Conservation (phyloP, 495 filamentous ascomycete genomes). For the Trichoderma reesei region DNA sequence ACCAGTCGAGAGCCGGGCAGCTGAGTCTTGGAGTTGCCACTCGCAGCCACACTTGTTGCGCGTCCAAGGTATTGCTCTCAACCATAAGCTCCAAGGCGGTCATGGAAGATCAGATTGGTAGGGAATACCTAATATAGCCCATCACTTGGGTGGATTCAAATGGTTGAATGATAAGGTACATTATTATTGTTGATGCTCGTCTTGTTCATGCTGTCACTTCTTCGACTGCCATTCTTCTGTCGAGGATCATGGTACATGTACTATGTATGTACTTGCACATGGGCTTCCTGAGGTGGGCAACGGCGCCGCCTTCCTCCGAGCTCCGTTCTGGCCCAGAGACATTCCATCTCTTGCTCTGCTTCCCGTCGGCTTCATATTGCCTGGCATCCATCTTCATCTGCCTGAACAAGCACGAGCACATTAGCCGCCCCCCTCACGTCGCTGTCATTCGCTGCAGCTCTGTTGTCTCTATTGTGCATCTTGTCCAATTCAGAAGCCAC, state of each 20-base stretch:
- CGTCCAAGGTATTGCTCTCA: not conserved
- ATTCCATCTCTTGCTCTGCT: too few species aligned
- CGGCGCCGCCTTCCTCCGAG: not conserved
- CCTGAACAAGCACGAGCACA: not conserved
- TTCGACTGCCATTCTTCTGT: not conserved
- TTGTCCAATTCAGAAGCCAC: not conserved
- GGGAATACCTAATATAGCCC: too few species aligned
- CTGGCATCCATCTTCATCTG: too few species aligned
- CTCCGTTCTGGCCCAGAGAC: not conserved
- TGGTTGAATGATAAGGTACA: not conserved
- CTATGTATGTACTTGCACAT: not conserved
- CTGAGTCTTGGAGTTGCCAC: not conserved
- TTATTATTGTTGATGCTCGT: too few species aligned
- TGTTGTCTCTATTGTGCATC: not conserved
- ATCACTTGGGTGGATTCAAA: not conserved
- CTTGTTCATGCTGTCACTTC: too few species aligned
- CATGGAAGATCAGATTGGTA: too few species aligned
- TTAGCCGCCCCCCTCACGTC: not conserved
- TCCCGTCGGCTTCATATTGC: not conserved
- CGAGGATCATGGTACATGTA: not conserved
- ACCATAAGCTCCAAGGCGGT: too few species aligned
- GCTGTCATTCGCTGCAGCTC: not conserved
- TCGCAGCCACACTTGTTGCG: not conserved
- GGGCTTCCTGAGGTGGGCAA: not conserved
- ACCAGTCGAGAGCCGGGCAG: not conserved